Percentiles rank a stretch among this genome's conserved stretches.
Conservation (phyloP, 2,329 filamentous ascomycete genomes). For the Aspergillus sergii region DNA sequence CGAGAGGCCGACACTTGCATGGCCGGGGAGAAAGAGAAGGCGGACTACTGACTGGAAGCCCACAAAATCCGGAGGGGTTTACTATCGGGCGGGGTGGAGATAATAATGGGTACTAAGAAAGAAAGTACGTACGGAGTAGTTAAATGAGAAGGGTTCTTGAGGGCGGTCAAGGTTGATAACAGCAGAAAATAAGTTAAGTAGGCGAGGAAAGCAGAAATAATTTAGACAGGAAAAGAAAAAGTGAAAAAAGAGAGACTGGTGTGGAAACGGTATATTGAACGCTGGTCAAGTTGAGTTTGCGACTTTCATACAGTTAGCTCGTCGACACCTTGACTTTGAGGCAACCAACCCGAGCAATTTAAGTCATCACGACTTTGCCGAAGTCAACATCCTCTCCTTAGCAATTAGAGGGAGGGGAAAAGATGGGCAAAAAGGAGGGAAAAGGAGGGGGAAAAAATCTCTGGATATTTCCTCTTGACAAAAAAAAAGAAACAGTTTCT, state of each 20-base stretch:
- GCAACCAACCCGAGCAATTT: neutral
- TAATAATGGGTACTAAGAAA: conserved; percentile 5
- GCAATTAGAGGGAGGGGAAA: neutral
- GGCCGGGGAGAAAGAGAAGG: conserved; percentile 14
- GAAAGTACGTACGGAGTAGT: neutral
- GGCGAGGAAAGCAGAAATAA: neutral
- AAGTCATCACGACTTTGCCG: no score
- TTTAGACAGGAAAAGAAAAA: neutral
- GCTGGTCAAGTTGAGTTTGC: neutral
- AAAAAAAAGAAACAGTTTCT: neutral
- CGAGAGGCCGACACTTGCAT: conserved; percentile 28
- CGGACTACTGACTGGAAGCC: conserved; percentile 4
- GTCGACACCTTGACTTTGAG: neutral
- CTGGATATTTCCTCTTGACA: no score
- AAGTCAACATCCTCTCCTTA: no score
- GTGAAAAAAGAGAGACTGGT: no score
- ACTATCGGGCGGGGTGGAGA: conserved; percentile 20
- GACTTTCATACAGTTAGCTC: neutral
- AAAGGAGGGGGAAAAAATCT: neutral
- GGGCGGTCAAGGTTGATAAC: neutral
- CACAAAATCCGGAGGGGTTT: conserved; percentile 29
- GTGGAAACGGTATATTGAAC: neutral
- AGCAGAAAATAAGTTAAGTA: neutral
- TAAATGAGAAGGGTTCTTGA: neutral
- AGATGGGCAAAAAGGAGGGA: neutral